Percentiles rank a stretch among this genome's conserved stretches.
These are phyloP conservation scores for Blastobotrys apis DNA, from an alignment of 1,139 yeast species.

Conservation along the genomic window DNA sequence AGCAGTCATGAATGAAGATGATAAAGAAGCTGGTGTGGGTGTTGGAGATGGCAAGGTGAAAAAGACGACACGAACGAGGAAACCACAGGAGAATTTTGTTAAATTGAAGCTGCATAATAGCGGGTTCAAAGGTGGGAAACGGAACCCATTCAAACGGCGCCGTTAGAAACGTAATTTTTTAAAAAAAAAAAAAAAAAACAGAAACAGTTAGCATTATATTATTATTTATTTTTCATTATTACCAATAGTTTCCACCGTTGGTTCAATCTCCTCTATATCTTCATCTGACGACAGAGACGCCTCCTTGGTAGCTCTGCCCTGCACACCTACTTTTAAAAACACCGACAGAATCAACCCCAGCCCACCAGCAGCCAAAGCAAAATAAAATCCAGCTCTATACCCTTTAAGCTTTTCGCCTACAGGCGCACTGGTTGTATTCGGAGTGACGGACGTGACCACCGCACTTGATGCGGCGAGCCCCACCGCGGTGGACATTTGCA, in stretches of 20 bases:
- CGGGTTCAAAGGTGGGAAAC: constrained; percentile 5
- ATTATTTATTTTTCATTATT: neutral
- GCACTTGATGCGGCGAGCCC: constrained; percentile 42
- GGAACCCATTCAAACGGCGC: constrained; percentile 5
- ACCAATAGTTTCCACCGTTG: neutral
- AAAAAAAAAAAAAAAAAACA: neutral
- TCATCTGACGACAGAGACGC: no score
- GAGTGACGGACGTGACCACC: constrained; percentile 34
- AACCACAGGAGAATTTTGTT: constrained; percentile 8
- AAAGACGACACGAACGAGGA: neutral
- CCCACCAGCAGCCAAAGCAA: constrained; percentile 39
- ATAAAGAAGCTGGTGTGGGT: constrained; percentile 3
- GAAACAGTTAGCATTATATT: neutral
- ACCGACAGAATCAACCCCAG: constrained; percentile 33
- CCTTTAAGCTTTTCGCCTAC: constrained; percentile 31
- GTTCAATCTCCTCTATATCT: neutral
- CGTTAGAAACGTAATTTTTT: no score
- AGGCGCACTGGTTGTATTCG: constrained; percentile 32
- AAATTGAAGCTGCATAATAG: constrained; percentile 11
- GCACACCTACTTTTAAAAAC: constrained; percentile 39
- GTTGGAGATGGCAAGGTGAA: neutral
- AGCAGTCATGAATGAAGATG: constrained; percentile 35
- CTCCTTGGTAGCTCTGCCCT: no score
- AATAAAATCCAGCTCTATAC: constrained; percentile 40
- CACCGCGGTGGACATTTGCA: constrained; percentile 40